These are phyloP conservation scores for Trypanosomatidae sp. DNA, from an alignment of 208 protist species.

Conservation along the genomic window DNA sequence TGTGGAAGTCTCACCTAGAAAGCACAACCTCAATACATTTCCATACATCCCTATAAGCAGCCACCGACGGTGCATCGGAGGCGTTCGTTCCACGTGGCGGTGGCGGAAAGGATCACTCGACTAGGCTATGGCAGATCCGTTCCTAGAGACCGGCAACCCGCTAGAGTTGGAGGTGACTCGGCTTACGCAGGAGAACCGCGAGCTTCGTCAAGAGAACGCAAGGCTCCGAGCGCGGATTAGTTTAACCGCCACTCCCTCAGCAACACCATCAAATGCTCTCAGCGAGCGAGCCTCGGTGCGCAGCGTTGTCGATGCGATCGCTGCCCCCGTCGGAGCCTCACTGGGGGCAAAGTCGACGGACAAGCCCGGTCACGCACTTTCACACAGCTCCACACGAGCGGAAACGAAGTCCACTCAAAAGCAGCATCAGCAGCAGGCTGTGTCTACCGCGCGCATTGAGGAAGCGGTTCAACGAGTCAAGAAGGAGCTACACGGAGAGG, in stretches of 20 bases:
- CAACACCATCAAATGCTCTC: slow-evolving; percentile 1
- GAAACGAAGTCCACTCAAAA: neutral
- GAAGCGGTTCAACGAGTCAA: slow-evolving; percentile 27
- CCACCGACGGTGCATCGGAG: neutral
- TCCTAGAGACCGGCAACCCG: slow-evolving; percentile 8
- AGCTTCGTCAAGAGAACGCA: slow-evolving; percentile 53
- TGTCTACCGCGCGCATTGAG: slow-evolving; percentile 17
- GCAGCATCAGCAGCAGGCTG: neutral
- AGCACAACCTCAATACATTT: neutral
- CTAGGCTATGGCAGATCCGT: slow-evolving; percentile 30
- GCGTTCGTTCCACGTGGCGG: neutral
- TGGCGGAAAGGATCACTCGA: neutral
- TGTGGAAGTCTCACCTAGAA: neutral
- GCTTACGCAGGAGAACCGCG: slow-evolving; percentile 57
- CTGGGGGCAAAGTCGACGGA: neutral
- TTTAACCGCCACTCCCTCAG: slow-evolving; percentile 2
- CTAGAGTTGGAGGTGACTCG: slow-evolving; percentile 46
- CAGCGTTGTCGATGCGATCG: neutral
- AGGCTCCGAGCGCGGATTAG: slow-evolving; percentile 39
- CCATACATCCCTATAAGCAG: neutral
- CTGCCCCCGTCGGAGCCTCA: neutral
- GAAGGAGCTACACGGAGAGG: slow-evolving; percentile 26
- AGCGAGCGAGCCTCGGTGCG: slow-evolving; percentile 8
- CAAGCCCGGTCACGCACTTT: neutral
- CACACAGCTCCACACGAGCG: neutral